A percentile compares a stretch with the other conserved stretches of the same genome.
These are phyloP conservation scores for Ophiocordyceps robertsii DNA, from an alignment of 2,329 filamentous ascomycete species.

Conservation along the genomic window DNA sequence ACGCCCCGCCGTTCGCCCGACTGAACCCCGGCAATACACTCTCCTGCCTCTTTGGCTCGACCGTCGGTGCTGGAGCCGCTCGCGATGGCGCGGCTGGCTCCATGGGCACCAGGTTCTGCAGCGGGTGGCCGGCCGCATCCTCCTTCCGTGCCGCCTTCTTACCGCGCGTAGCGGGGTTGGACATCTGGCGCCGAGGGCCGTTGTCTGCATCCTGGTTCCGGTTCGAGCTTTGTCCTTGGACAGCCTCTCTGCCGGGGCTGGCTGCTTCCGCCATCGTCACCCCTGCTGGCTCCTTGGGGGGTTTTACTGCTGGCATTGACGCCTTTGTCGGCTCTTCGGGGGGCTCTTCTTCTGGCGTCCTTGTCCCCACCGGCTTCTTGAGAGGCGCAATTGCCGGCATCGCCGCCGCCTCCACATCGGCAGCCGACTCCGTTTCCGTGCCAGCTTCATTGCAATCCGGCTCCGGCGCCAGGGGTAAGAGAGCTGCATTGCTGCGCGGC, in stretches of 20 bases:
- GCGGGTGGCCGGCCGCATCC: constrained; percentile 34
- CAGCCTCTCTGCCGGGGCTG: background rate
- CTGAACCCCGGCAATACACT: constrained; percentile 20
- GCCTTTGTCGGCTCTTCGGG: background rate
- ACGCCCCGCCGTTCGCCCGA: constrained; percentile 45
- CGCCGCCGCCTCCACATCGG: no score
- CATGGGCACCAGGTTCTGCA: constrained; percentile 26
- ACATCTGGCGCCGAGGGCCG: constrained; percentile 12
- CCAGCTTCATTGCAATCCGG: no score
- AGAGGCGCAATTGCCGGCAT: no score
- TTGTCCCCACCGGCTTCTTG: no score
- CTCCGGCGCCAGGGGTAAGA: no score
- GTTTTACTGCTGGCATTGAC: background rate
- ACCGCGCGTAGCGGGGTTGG: constrained; percentile 37
- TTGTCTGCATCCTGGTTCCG: background rate
- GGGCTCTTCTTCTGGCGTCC: no score
- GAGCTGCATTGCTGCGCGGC: no score
- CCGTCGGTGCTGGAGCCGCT: background rate
- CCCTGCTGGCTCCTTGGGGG: background rate
- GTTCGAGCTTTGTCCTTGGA: background rate
- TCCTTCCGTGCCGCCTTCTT: constrained; percentile 38
- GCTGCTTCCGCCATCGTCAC: background rate
- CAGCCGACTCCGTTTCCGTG: no score
- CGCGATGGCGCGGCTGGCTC: constrained; percentile 12
- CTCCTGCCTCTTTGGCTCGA: background rate